A percentile compares a stretch with the other conserved stretches of the same genome.
Evolutionary conservation across 169 alveolate genomes (phyloP).

Genomic region (Besnoitia besnoiti): DNA sequence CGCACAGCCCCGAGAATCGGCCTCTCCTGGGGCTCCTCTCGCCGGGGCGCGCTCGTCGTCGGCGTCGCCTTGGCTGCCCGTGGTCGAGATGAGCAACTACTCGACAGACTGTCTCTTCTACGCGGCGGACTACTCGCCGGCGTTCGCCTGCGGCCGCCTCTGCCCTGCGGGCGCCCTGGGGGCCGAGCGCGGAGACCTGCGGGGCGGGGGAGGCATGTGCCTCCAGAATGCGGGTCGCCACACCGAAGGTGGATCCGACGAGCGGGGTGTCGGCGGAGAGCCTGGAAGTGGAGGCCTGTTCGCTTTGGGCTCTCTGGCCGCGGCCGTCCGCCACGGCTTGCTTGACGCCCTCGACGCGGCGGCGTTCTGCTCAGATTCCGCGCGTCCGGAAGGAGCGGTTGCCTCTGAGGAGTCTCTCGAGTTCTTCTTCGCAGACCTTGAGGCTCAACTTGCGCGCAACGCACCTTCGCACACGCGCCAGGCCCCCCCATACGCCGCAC

Average conservation of each 20-base stretch:
- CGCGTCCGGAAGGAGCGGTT: neutral
- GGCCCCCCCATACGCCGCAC: neutral
- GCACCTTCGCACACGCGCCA: neutral
- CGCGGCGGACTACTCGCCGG: neutral
- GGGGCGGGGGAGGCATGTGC: neutral
- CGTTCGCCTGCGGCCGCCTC: neutral
- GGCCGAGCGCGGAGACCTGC: too few species aligned
- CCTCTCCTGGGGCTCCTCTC: neutral
- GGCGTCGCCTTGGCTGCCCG: neutral
- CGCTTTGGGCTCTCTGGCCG: constrained; percentile 8
- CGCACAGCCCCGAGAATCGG: neutral
- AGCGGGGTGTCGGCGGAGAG: neutral
- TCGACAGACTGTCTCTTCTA: neutral
- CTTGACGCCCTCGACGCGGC: neutral
- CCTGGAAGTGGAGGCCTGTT: neutral
- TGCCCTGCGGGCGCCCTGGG: neutral
- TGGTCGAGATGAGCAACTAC: neutral
- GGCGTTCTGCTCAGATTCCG: neutral
- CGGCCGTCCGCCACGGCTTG: neutral
- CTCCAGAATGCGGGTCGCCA: neutral
- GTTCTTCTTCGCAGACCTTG: neutral
- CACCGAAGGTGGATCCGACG: neutral
- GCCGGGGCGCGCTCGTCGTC: neutral
- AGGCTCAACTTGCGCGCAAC: neutral
- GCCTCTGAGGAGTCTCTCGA: neutral